A percentile compares a stretch with the other conserved stretches of the same genome.
These are phyloP conservation scores for Thamnidium elegans DNA, from an alignment of 192 early-diverging fungal genomes.

Conservation along the genomic window DNA sequence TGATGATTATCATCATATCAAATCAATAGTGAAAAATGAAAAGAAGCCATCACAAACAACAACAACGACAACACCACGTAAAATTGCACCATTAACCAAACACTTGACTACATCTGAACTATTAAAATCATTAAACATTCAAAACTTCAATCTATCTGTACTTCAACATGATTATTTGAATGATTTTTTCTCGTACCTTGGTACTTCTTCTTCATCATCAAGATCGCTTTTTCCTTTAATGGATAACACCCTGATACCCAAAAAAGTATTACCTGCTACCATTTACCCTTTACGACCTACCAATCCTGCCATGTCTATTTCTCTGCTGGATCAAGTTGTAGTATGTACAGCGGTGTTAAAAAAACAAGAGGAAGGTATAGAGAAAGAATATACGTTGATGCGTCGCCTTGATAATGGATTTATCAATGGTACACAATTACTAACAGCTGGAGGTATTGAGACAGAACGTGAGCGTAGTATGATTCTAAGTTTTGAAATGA, in stretches of 20 bases:
- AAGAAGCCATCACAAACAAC: not conserved
- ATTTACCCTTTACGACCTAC: constrained; percentile 3
- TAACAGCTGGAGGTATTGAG: constrained; percentile 85
- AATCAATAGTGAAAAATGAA: not conserved
- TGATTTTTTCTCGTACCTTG: constrained; percentile 15
- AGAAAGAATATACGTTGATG: constrained; percentile 62
- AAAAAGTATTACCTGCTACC: constrained; percentile 9
- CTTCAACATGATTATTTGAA: constrained; percentile 24
- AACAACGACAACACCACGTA: not conserved
- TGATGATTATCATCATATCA: not conserved
- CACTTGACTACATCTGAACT: constrained; percentile 16
- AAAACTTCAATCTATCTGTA: constrained; percentile 16
- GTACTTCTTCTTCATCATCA: constrained; percentile 14
- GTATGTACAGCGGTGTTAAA: constrained; percentile 42
- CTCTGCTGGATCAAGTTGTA: constrained; percentile 47
- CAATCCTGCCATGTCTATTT: constrained; percentile 44
- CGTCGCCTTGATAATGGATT: constrained; percentile 79
- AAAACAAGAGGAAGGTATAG: constrained; percentile 16
- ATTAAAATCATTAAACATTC: constrained; percentile 22
- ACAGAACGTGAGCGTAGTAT: constrained; percentile 84
- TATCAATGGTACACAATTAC: constrained; percentile 81
- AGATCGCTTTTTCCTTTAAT: not conserved
- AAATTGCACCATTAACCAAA: constrained; percentile 2
- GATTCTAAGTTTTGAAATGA: constrained; percentile 83
- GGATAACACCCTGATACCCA: not conserved